Base-by-base conservation (phyloP, 352 stramenopile species). In the Phytophthora palmivora region DNA sequence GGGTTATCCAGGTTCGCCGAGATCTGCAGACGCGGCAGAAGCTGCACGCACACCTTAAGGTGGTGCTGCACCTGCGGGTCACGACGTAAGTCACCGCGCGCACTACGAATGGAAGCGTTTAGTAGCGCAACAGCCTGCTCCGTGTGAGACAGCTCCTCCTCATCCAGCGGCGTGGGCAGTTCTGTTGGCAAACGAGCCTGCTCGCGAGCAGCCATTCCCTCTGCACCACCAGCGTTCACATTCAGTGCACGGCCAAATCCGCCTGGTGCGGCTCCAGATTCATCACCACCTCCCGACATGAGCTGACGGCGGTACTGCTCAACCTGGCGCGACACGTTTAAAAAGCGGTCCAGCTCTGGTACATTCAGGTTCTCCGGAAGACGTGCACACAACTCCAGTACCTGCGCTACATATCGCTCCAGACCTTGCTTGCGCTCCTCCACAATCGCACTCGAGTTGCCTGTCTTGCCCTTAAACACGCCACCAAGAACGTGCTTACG, bases 1-100 rank as follows among this genome's bases (percentile, higher is more conserved):
- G 87, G 87, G 55, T 96, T 96, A 72, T 96, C 87, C 72, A 94
- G 32, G 69, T 94, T 94, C n/a, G 87, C 87, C 52, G 85, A 92
- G 70, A 94, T 93, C 64, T 96, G 87, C 39, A 96, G 73, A 3
- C 85, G 83, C 34, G 87, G 87, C 66, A 93, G 66, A 50, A 96
- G 60, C 73, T 94, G 85, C 56, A 96, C 87, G 39, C 87, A 96
- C 36, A 94, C 79, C 74, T 94, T 94, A 28, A 96, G 69, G 60
- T 94, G 78, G 71, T 91, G 86, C 74, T 96, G 87, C 65, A 96
- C 87, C 47, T 84, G 75, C 43, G 73, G 72, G 51, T 96, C 87
- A 19, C 85, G 85, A 19, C 87, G 87, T 58, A 96, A 68, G 36
- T 96, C 87, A 16, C 85, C 85, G 44, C 84, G 85, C 36, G 87